Evolutionary conservation across 352 stramenopile genomes (phyloP).

Genomic region (Elongisporangium anandrum): DNA sequence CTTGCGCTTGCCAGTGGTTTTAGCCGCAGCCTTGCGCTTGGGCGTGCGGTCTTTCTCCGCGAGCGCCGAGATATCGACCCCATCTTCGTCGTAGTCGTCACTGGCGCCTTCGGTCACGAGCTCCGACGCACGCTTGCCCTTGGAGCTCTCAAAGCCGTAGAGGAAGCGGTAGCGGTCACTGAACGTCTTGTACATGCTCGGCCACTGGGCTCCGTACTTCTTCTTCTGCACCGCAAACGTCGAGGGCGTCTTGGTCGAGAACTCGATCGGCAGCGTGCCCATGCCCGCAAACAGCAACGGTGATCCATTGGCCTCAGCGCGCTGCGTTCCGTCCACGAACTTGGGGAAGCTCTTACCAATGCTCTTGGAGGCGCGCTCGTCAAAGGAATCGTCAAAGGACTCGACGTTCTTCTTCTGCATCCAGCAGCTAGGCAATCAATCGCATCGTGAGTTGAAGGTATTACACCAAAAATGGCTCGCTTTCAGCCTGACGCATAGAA

Average conservation of each 20-base stretch:
- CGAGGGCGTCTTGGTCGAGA: slow-evolving; percentile 65
- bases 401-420: slow-evolving; percentile 80
- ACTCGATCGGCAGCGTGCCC: slow-evolving; percentile 73
- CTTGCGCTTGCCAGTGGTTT: slow-evolving; percentile 17
- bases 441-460: too few species aligned
- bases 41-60: neutral
- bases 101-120: neutral
- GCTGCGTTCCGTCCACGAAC: slow-evolving; percentile 68
- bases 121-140: slow-evolving; percentile 2
- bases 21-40: neutral
- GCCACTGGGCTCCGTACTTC: slow-evolving; percentile 50
- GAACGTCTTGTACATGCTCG: slow-evolving; percentile 63
- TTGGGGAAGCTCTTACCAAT: slow-evolving; percentile 76
- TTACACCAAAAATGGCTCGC: too few species aligned
- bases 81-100: slow-evolving; percentile 11
- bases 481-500: too few species aligned
- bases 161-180: slow-evolving; percentile 51
- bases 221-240: slow-evolving; percentile 41
- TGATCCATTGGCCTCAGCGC: slow-evolving; percentile 58
- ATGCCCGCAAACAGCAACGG: slow-evolving; percentile 60
- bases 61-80: neutral
- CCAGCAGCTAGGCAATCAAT: slow-evolving; percentile 53
- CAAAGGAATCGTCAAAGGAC: slow-evolving; percentile 68
- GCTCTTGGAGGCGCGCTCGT: slow-evolving; percentile 74
- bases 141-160: slow-evolving; percentile 30